Base-by-base conservation (phyloP, 2,329 filamentous ascomycete species). In the Microascus cirrosus region DNA sequence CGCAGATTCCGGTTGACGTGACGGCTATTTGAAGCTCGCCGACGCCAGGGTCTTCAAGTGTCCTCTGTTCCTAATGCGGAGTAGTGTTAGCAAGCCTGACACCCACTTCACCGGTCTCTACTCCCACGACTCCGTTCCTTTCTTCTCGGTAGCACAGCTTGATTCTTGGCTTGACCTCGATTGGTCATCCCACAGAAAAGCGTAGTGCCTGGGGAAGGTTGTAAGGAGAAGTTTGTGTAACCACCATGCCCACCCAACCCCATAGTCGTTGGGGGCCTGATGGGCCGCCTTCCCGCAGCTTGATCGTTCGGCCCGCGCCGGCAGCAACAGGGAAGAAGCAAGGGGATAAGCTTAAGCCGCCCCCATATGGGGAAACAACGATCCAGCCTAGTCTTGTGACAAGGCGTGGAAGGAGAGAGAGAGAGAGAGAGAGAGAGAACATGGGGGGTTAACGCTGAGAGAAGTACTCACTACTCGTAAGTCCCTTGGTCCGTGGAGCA, bases 1-100 rank as follows among this genome's bases (percentile, higher is more conserved):
- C 85, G 68, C 85, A 88, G 64, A 88, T 83, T 42, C 85, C 84
- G 25, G 85, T 87, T 7, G 81, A 78, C 64, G 80, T 81, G 68
- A 88, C 76, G 63, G 81, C 77, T 64, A 87, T 77, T 69, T 87
- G 85, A 58, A 88, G 75, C 66, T 87, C 83, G 58, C 76, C 78
- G 28, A 65, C 61, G 25, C 65, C 68, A 7, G 78, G 78, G 10
- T 74, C 71, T 52, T 76, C 72, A 39, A 83, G 74, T 42, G 59
- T 75, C 65, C 78, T 73, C 50, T 69, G 68, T 69, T 83, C 80
- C 80, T 83, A 61, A 55, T 20, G 25, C 15, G 45, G 42, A 22
- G 11, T 10, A 8, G n/a, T 24, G 45, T 50, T 50, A 50, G 20
- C 22, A 22, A 24, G 11, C 8, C 22, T 11, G 11, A 24, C 7